Conservation (phyloP, 257 asterid species). For the Echium plantagineum region DNA sequence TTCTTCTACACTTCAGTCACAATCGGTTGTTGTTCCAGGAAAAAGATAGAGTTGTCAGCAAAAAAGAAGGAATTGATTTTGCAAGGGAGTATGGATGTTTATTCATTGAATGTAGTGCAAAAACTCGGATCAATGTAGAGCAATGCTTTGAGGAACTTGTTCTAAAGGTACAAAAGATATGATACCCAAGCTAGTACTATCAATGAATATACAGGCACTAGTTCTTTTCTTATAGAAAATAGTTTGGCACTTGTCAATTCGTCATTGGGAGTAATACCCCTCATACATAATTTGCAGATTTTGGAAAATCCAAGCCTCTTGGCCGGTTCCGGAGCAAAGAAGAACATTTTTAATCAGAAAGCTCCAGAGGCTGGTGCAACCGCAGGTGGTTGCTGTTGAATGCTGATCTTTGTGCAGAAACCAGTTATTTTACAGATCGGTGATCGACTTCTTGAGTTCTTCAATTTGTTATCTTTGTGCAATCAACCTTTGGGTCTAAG, state of each 20-base stretch:
- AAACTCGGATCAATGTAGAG: conserved; percentile 83
- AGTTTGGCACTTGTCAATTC: no score
- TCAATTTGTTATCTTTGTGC: no score
- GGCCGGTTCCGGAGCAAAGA: conserved; percentile 70
- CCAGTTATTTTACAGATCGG: no score
- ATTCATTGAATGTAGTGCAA: conserved; percentile 95
- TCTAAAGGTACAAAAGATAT: conserved; percentile 43
- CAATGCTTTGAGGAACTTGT: conserved; percentile 95
- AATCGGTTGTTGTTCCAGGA: conserved; percentile 32
- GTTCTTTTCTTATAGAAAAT: no score
- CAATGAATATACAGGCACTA: background rate
- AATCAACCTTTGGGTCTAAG: no score
- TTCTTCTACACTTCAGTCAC: background rate
- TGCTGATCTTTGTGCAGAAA: background rate
- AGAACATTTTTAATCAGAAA: conserved; percentile 88
- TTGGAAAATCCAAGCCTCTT: conserved; percentile 84
- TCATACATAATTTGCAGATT: conserved; percentile 34
- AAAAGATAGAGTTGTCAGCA: conserved; percentile 79
- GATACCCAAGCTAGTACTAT: background rate
- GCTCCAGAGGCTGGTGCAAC: conserved; percentile 64
- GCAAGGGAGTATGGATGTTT: conserved; percentile 88
- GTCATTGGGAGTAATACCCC: background rate
- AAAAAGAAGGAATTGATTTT: conserved; percentile 73
- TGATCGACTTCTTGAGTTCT: no score
- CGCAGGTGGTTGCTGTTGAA: conserved; percentile 78